phyloP scores from a whole-genome alignment of 257 asterid genomes.

The Lavandula angustifolia region DNA sequence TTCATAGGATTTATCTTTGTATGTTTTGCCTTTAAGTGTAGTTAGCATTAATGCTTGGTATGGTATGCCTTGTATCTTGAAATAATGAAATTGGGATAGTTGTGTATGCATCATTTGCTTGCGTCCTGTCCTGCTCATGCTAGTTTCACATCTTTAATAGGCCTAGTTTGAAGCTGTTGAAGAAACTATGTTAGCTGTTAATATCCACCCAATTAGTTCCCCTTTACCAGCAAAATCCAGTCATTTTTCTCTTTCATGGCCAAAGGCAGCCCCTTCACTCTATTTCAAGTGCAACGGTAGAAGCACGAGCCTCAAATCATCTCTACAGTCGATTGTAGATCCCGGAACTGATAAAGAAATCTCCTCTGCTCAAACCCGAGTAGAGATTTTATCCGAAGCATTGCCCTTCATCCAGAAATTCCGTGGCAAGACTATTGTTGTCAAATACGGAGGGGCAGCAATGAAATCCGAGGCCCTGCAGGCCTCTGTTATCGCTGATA shows the following conservation, averaged over 20 bases:
- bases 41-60: background rate
- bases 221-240: conserved; percentile 32
- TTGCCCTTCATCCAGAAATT: conserved; percentile 76
- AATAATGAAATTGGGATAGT: background rate
- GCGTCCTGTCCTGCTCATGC: too few species aligned
- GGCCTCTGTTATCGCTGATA: conserved; percentile 77
- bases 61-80: background rate
- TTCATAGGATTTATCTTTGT: background rate
- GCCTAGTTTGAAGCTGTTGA: conserved; percentile 17
- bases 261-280: conserved; percentile 12
- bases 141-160: conserved; percentile 1
- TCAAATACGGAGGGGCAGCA: conserved; percentile 88
- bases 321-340: conserved; percentile 38
- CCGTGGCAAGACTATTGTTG: conserved; percentile 79
- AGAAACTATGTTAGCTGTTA: conserved; percentile 53
- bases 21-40: conserved; percentile 1
- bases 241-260: conserved; percentile 30
- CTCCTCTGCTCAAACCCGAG: conserved; percentile 61
- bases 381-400: conserved; percentile 73
- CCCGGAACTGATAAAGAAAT: conserved; percentile 37
- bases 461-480: conserved; percentile 80
- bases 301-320: conserved; percentile 43
- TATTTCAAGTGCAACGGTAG: conserved; percentile 30
- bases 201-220: conserved; percentile 44
- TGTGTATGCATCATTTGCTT: too few species aligned